Conservation (phyloP, 2,329 filamentous ascomycete genomes). For the Xylariaceae sp. region DNA sequence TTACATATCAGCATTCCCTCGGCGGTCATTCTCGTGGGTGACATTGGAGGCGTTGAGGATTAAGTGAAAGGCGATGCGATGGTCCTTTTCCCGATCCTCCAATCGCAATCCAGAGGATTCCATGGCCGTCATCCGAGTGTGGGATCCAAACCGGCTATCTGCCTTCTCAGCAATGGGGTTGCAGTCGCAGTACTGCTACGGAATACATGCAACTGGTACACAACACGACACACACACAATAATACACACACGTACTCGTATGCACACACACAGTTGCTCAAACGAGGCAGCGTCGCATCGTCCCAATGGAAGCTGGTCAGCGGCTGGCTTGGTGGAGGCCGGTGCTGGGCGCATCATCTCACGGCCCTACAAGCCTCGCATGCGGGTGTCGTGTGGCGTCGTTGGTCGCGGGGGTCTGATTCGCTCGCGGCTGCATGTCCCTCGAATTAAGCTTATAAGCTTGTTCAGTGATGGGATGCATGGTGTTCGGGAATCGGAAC, state of each 20-base stretch:
- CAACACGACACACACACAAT: too few species aligned
- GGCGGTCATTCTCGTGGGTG: slow-evolving; percentile 1
- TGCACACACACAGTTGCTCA: slow-evolving; percentile 1
- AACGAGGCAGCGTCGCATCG: background rate
- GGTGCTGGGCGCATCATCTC: slow-evolving; percentile 2
- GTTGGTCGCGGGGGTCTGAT: slow-evolving; percentile 5
- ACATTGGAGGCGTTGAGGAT: slow-evolving; percentile 5
- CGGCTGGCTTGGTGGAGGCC: slow-evolving; percentile 3
- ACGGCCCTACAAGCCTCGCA: slow-evolving; percentile 16
- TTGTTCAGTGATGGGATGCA: slow-evolving; percentile 17
- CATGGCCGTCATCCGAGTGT: slow-evolving; percentile 2
- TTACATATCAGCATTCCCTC: background rate
- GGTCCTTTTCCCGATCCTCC: slow-evolving; percentile 10
- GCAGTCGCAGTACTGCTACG: background rate
- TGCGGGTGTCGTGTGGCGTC: slow-evolving; percentile 17
- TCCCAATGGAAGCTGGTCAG: slow-evolving; percentile 2
- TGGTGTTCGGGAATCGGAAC: slow-evolving; percentile 18
- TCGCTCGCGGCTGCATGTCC: slow-evolving; percentile 15
- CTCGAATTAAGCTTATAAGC: slow-evolving; percentile 23
- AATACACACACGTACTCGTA: too few species aligned
- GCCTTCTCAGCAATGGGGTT: background rate
- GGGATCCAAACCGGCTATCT: background rate
- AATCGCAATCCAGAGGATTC: background rate
- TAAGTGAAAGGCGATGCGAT: slow-evolving; percentile 4
- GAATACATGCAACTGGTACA: slow-evolving; percentile 1